Evolutionary conservation across 768 basidiomycete species (phyloP).

Genomic region (Rhodocollybia butyracea): DNA sequence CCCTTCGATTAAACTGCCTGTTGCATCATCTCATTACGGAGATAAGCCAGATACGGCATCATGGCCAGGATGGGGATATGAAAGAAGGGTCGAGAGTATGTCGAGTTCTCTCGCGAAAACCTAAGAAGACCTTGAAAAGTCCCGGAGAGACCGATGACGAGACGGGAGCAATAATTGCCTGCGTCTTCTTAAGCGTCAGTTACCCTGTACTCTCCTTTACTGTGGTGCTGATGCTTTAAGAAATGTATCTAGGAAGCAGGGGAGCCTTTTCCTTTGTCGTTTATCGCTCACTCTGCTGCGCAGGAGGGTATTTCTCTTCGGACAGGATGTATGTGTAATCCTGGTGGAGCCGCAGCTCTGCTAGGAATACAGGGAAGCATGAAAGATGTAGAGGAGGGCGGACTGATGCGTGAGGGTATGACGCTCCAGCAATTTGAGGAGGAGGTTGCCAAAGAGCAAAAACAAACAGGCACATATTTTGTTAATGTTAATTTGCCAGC

Average conservation of each 20-base stretch:
- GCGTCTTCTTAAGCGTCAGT: slow-evolving; percentile 64
- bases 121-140: slow-evolving; percentile 47
- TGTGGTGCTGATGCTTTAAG: slow-evolving; percentile 4
- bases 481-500: background rate
- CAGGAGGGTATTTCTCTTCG: slow-evolving; percentile 67
- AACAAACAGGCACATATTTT: background rate
- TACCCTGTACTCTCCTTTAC: slow-evolving; percentile 3
- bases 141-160: slow-evolving; percentile 62
- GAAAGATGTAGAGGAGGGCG: slow-evolving; percentile 25
- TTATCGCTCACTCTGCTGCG: slow-evolving; percentile 71
- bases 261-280: slow-evolving; percentile 66
- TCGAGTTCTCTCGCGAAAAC: slow-evolving; percentile 63
- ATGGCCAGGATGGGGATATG: slow-evolving; percentile 28
- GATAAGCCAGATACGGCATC: slow-evolving; percentile 55
- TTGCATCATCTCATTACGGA: slow-evolving; percentile 57
- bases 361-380: slow-evolving; percentile 68
- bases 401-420: slow-evolving; percentile 50
- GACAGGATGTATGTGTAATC: slow-evolving; percentile 88
- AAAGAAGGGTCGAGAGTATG: slow-evolving; percentile 61
- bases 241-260: slow-evolving; percentile 54
- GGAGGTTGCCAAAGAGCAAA: slow-evolving; percentile 51
- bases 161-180: slow-evolving; percentile 58
- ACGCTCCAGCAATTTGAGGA: slow-evolving; percentile 61
- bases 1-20: slow-evolving; percentile 69
- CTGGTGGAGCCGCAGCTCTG: slow-evolving; percentile 74